Base-by-base conservation (phyloP, 2,329 filamentous ascomycete genomes). In the Aspergillus aculeatus region DNA sequence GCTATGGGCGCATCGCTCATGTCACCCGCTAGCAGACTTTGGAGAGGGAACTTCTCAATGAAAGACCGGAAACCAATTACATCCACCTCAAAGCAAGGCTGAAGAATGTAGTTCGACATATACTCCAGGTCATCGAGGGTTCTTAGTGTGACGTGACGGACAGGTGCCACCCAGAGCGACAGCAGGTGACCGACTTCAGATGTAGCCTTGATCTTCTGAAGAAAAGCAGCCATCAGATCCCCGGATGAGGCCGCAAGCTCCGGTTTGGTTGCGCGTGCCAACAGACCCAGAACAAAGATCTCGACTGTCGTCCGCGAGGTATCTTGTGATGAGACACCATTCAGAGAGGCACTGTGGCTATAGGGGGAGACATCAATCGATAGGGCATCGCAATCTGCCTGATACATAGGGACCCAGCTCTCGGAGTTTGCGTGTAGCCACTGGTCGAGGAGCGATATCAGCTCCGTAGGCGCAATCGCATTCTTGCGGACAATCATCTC, bases 1-100 rank as follows among this genome's bases (percentile, higher is more conserved):
- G 80, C 75, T 56, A 85, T 80, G 26, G 84, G 73, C 21, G 81
- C 78, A 56, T 78, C 74, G 35, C 71, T 77, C 49, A 76, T 76
- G 47, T 79, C 79, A 61, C 75, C 80, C 57, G 74, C 79, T 12
- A 82, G 72, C n/a, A 80, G 74, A 56, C 78, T 79, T 5, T 81
- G 71, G 14, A 80, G 75, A n/a, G 82, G 87, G 58, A 89, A 78
- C 21, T 80, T 77, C 50, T 81, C 75, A n/a, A 91, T 73, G 61
- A 91, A 88, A 3, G 44, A 47, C 11, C 66, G 62, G 57, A 78
- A 78, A 4, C 74, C 75, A 38, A 53, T 58, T 7, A 70, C 64
- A 23, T 76, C 72, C 47, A 68, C 60, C 32, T 63, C 67, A 54
- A 78, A 78, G 3, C 78, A 58, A 11, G 74, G 73, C 16, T 70